Evolutionary conservation across 305 asterid species (phyloP).

Genomic region (Fraxinus albicans): DNA sequence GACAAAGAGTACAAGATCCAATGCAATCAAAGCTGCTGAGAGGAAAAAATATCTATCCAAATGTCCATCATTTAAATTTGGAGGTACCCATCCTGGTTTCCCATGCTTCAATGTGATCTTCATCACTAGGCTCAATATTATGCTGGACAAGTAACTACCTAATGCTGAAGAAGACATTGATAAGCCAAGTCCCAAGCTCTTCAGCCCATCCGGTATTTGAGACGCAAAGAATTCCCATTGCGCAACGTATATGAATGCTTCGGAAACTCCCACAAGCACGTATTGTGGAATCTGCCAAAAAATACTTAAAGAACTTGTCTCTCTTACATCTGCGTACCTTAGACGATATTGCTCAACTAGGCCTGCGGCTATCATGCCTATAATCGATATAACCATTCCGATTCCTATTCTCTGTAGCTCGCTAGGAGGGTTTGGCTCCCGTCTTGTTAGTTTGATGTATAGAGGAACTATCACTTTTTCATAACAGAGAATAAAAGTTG

Average conservation of each 20-base stretch:
- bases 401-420: conserved; percentile 77
- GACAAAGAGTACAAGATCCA: conserved; percentile 59
- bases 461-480: conserved; percentile 61
- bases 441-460: conserved; percentile 49
- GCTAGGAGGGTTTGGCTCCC: conserved; percentile 49
- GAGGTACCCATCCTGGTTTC: conserved; percentile 76
- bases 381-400: conserved; percentile 62
- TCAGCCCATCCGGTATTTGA: conserved; percentile 67
- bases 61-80: conserved; percentile 73
- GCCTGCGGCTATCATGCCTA: conserved; percentile 69
- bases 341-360: conserved; percentile 68
- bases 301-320: conserved; percentile 62
- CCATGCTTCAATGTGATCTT: conserved; percentile 62
- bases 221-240: conserved; percentile 78
- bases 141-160: conserved; percentile 72
- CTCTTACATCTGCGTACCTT: conserved; percentile 42
- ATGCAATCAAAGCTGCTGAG: conserved; percentile 60
- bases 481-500: conserved; percentile 70
- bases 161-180: conserved; percentile 80
- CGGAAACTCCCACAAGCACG: conserved; percentile 79
- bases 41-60: conserved; percentile 81
- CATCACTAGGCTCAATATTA: conserved; percentile 58
- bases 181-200: conserved; percentile 77
- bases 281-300: conserved; percentile 86
- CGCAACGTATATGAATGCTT: conserved; percentile 75